Evolutionary conservation across 139 green algal genomes (phyloP).

Genomic region (Eudorina sp.): DNA sequence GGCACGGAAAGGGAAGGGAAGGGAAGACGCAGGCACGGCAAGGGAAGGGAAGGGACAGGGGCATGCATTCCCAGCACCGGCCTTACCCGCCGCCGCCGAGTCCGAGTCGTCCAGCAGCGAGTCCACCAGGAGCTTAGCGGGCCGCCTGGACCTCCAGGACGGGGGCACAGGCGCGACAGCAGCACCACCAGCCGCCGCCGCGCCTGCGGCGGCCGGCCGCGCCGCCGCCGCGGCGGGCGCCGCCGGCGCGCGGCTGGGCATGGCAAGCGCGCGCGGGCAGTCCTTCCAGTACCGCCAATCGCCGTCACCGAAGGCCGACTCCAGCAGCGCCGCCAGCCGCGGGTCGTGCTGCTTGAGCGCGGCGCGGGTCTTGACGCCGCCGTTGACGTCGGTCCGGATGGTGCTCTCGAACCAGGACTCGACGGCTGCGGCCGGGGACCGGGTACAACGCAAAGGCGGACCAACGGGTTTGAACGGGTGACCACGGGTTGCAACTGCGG

Average conservation of each 20-base stretch:
- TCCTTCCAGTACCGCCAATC: slow-evolving; percentile 54
- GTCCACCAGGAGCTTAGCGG: neutral
- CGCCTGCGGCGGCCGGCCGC: neutral
- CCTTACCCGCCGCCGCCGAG: neutral
- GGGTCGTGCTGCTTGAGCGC: slow-evolving; percentile 72
- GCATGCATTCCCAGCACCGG: neutral
- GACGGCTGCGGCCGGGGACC: slow-evolving; percentile 55
- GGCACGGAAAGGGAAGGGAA: too few species aligned
- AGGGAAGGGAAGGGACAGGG: too few species aligned
- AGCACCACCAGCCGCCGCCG: neutral
- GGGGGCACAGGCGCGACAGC: neutral
- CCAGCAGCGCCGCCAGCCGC: slow-evolving; percentile 70
- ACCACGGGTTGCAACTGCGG: too few species aligned
- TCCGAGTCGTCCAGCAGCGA: neutral
- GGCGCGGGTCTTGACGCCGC: slow-evolving; percentile 76
- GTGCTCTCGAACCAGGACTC: slow-evolving; percentile 86
- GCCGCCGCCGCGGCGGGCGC: neutral
- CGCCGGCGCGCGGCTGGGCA: neutral
- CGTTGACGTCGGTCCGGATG: slow-evolving; percentile 77
- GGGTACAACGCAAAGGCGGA: too few species aligned
- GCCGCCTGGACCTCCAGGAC: slow-evolving; percentile 2
- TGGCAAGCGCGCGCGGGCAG: slow-evolving; percentile 45
- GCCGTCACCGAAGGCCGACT: slow-evolving; percentile 54
- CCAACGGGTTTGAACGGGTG: too few species aligned
- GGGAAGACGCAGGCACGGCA: too few species aligned